Evolutionary conservation across 73 alveolate species (phyloP), one percentile per base, ranked within the genome.

Genomic region (Paramecium caudatum): DNA sequence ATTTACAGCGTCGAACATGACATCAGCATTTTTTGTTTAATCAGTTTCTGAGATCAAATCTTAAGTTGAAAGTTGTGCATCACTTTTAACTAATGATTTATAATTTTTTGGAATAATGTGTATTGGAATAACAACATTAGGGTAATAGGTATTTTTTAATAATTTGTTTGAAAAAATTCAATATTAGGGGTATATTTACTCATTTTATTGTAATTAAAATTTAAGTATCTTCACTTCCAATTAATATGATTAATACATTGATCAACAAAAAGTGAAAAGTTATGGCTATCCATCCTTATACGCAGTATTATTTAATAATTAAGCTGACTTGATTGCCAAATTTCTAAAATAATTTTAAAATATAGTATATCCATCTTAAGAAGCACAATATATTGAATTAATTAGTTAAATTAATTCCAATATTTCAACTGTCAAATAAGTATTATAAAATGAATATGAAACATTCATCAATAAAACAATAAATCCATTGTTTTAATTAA

Each of bases 391-490:
- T 68, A 68, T 68, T 37, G 25, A 68, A 34, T 68, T 68, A 34
- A 43, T 34, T 5, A 37, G 50, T 68, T 34, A 34, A 34, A 36
- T 34, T 9, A 34, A 68, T 3, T n/a, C 47, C 13, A 68, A 34
- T 32, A 43, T 68, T 4, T 32, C 50, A 3, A 68, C 84, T 13
- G 19, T 68, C 48, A 34, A 68, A 32, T n/a, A 68, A 68, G 34
- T 68, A 68, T 34, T 68, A 43, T 33, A 68, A 68, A 37, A 32
- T 68, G 84, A 68, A 37, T 68, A 34, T 17, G 84, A 37, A 34
- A 37, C 50, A 30, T 68, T 68, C 34, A 68, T 34, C 5, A 68
- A 68, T 68, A 34, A 32, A 10, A 32, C 84, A 3, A 12, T 68
- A 33, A 37, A 68, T 34, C 50, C 84, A 7, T 68, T 68, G 21